Percentiles rank a stretch among this genome's conserved stretches.
Conservation (phyloP, 2,329 filamentous ascomycete species). For the Sclerotinia subarctica region DNA sequence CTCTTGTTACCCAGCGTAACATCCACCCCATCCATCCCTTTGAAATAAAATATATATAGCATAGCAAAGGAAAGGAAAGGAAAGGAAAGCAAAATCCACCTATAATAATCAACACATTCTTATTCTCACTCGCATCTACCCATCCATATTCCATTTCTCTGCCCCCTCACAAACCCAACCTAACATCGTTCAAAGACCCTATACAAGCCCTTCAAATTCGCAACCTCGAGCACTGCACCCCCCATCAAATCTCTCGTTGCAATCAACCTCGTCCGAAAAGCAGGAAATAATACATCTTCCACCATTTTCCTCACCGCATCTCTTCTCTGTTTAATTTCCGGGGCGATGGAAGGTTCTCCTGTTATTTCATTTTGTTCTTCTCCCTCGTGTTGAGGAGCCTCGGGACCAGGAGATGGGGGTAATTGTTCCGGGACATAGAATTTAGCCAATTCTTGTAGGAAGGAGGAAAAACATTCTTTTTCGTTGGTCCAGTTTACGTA, state of each 20-base stretch:
- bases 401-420: constrained; percentile 49
- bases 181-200: constrained; percentile 86
- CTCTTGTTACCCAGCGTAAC: too few relatives aligned
- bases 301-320: constrained; percentile 69
- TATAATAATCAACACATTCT: background rate
- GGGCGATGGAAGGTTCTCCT: constrained; percentile 32
- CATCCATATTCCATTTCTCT: background rate
- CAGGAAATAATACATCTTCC: constrained; percentile 86
- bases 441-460: constrained; percentile 79
- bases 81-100: background rate
- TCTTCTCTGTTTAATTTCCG: constrained; percentile 56
- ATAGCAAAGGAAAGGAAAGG: too few relatives aligned
- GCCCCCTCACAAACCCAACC: too few relatives aligned
- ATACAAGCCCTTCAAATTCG: constrained; percentile 89
- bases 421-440: constrained; percentile 90
- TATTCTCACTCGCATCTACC: too few relatives aligned
- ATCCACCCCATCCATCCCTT: background rate
- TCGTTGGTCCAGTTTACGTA: constrained; percentile 85
- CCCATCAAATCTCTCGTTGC: constrained; percentile 76
- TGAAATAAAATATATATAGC: background rate
- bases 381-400: constrained; percentile 25
- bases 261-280: constrained; percentile 77
- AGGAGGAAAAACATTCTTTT: constrained; percentile 78
- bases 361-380: constrained; percentile 33
- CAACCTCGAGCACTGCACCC: constrained; percentile 76